Conservation (phyloP, 805 yeast species). For the Wickerhamiella musiphila region DNA sequence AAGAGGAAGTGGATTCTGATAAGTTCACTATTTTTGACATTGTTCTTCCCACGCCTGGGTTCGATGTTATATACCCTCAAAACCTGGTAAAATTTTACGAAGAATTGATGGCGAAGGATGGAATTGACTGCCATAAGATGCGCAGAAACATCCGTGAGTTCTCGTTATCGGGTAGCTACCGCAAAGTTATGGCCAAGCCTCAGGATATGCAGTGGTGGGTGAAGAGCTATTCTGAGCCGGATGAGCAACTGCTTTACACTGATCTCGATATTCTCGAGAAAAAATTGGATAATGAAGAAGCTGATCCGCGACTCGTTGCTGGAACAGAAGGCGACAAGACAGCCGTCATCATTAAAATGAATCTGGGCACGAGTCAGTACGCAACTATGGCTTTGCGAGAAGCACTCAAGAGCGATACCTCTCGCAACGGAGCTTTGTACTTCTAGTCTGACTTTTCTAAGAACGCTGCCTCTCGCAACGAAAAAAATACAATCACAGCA, state of each 20-base stretch:
- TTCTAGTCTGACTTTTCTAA: no score
- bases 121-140: conserved; percentile 74
- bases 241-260: conserved; percentile 59
- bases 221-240: conserved; percentile 42
- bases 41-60: conserved; percentile 94
- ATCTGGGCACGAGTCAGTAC: conserved; percentile 71
- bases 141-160: conserved; percentile 71
- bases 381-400: conserved; percentile 98
- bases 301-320: conserved; percentile 15
- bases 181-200: conserved; percentile 56
- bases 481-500: no score
- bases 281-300: conserved; percentile 13
- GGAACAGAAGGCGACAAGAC: conserved; percentile 29
- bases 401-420: conserved; percentile 38
- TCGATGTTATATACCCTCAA: conserved; percentile 71
- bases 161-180: conserved; percentile 79
- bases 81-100: conserved; percentile 49
- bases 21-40: conserved; percentile 60
- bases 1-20: conserved; percentile 45
- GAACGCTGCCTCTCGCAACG: no score
- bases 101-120: conserved; percentile 58
- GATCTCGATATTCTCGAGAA: conserved; percentile 42
- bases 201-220: conserved; percentile 41
- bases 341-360: conserved; percentile 63
- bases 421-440: conserved; percentile 14